phyloP scores from a whole-genome alignment of 805 yeast species.

The Priceomyces castillae region DNA sequence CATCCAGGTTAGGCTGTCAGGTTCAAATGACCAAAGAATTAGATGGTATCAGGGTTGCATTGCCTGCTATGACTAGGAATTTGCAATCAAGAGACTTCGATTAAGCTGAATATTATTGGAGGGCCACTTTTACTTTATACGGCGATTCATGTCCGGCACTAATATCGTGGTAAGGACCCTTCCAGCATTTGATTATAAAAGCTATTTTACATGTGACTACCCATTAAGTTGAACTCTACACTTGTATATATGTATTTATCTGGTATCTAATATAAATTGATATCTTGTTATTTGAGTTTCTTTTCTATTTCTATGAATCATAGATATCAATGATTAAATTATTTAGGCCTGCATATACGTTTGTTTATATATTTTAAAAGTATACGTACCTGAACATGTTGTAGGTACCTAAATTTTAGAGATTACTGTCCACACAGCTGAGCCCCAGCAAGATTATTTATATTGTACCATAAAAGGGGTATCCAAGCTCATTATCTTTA shows the following conservation, averaged over 20 bases:
- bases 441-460: too few relatives aligned
- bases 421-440: too few relatives aligned
- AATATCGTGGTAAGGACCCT: too few relatives aligned
- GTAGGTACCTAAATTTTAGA: too few relatives aligned
- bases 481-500: background rate
- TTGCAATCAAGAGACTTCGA: slow-evolving; percentile 79
- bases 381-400: background rate
- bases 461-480: too few relatives aligned
- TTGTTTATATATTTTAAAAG: background rate
- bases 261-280: background rate
- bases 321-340: background rate
- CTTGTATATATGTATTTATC: background rate
- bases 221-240: background rate
- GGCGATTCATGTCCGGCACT: background rate
- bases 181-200: too few relatives aligned
- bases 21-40: slow-evolving; percentile 83
- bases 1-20: slow-evolving; percentile 95
- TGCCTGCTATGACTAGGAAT: slow-evolving; percentile 97
- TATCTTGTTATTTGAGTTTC: background rate
- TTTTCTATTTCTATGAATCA: background rate
- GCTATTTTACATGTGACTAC: too few relatives aligned
- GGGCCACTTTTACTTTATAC: background rate
- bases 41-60: slow-evolving; percentile 91
- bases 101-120: slow-evolving; percentile 15
- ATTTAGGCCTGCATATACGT: background rate